Base-by-base conservation (phyloP, 352 stramenopile genomes). In the Stramenopiles sp. region DNA sequence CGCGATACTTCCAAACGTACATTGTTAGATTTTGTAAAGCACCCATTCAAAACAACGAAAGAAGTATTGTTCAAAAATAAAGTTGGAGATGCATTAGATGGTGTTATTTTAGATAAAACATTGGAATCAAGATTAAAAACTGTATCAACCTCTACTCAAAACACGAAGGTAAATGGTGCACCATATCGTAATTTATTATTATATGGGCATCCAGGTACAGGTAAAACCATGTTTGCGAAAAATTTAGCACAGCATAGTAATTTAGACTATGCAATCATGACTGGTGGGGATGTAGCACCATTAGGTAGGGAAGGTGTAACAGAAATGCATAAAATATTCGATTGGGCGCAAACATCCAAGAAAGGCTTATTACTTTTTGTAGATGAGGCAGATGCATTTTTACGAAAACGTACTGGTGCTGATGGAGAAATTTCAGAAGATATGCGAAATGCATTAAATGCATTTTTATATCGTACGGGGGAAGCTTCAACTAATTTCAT, bases 141-240 rank as follows among this genome's bases (percentile, higher is more conserved):
- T 31, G 7, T 76, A 13, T 4, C 65, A 13, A 7, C 13, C 4
- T 33, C 30, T 76, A 31, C 31, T 13, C 30, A 31, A 76, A 76
- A 76, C 13, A 76, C 65, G 13, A 98, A 98, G 86, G 95, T 95
- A 83, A 98, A 99, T 87, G 88, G 91, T 63, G 95, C 96, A 69
- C 96, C 96, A 20, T 99, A 98, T 86, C 92, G 96, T 74, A 94
- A 99, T 86, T 90, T 98, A 84, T 85, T 99, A 73, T 86, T 99
- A 78, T 93, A 99, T 86, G 96, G 95, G 13, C 95, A 95, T 13
- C 95, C 95, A 1, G 95, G 95, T 85, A 99, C 96, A 7, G 96
- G 96, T 84, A 99, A 99, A 87, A 99, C 96, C 7, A 90, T 99
- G 85, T 98, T 98, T 84, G 96, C 96, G 65, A 97, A 98, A 85